Percentiles rank a stretch among this genome's conserved stretches.
phyloP scores from a whole-genome alignment of 352 stramenopile genomes.

The Globisporangium paddicum region DNA sequence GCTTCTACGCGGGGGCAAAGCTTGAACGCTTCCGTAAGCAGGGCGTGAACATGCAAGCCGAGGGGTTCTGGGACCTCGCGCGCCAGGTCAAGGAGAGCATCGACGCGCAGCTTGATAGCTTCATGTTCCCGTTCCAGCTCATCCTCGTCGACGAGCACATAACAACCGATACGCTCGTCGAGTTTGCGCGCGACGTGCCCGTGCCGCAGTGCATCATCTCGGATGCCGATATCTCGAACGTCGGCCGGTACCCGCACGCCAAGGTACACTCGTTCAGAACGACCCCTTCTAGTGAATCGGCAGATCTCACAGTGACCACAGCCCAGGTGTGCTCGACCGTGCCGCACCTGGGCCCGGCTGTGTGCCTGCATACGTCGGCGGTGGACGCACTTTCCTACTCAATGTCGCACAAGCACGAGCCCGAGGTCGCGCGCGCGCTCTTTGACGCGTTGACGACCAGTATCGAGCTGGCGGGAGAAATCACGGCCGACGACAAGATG shows the following conservation, averaged over 20 bases:
- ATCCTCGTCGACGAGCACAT: not conserved
- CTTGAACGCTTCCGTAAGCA: not conserved
- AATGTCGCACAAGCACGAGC: constrained; percentile 9
- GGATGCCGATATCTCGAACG: not conserved
- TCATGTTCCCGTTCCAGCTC: not conserved
- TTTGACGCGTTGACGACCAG: not conserved
- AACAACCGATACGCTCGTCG: not conserved
- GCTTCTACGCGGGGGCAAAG: not conserved
- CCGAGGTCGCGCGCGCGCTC: not conserved
- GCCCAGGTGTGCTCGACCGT: constrained; percentile 6
- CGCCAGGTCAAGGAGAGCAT: not conserved
- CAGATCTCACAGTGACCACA: not conserved
- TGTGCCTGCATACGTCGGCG: constrained; percentile 9
- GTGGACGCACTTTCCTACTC: constrained; percentile 7
- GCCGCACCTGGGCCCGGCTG: constrained; percentile 4
- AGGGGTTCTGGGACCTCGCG: not conserved
- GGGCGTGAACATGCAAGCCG: not conserved
- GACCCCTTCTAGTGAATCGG: not conserved
- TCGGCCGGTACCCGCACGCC: constrained; percentile 5
- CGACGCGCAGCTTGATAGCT: not conserved
- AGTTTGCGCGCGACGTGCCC: not conserved
- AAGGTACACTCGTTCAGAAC: not conserved
- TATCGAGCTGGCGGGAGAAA: not conserved
- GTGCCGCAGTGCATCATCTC: not conserved
- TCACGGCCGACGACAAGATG: not conserved